Conservation (phyloP, 495 filamentous ascomycete genomes). For the Diplogelasinospora grovesii region DNA sequence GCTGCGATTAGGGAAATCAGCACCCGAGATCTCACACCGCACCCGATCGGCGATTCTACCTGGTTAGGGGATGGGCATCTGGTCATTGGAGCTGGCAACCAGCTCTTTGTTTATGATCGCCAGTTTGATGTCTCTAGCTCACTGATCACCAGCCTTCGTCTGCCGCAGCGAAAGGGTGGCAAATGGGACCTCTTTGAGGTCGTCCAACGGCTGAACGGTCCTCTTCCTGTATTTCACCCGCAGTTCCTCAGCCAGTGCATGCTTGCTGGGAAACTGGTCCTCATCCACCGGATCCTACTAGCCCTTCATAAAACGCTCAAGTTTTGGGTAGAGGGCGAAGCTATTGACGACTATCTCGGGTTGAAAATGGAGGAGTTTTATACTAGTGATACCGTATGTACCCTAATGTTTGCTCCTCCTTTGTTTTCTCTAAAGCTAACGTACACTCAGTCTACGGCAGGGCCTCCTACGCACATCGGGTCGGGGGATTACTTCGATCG, state of each 20-base stretch:
- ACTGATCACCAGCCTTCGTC: slow-evolving; percentile 56
- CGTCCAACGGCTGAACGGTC: slow-evolving; percentile 75
- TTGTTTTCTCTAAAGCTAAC: not conserved
- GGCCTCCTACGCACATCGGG: slow-evolving; percentile 15
- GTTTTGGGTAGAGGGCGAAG: slow-evolving; percentile 76
- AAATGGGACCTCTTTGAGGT: slow-evolving; percentile 67
- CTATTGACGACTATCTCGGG: slow-evolving; percentile 71
- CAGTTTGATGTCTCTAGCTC: slow-evolving; percentile 57
- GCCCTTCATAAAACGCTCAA: slow-evolving; percentile 73
- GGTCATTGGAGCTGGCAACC: slow-evolving; percentile 84
- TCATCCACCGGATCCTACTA: slow-evolving; percentile 70
- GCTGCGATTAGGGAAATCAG: slow-evolving; percentile 73
- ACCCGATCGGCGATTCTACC: slow-evolving; percentile 86
- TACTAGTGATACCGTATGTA: slow-evolving; percentile 16
- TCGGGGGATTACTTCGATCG: slow-evolving; percentile 22
- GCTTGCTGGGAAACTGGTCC: slow-evolving; percentile 63
- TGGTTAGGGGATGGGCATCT: slow-evolving; percentile 83
- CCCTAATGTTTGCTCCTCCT: too few relatives aligned
- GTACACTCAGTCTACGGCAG: slow-evolving; percentile 9
- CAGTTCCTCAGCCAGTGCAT: slow-evolving; percentile 88
- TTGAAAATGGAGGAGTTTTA: slow-evolving; percentile 71
- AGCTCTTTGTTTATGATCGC: slow-evolving; percentile 82
- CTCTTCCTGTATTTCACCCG: slow-evolving; percentile 87
- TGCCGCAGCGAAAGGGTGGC: slow-evolving; percentile 44
- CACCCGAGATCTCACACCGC: slow-evolving; percentile 75